Conservation (phyloP, 306 rosid genomes). For the Casuarina cunninghamiana region DNA sequence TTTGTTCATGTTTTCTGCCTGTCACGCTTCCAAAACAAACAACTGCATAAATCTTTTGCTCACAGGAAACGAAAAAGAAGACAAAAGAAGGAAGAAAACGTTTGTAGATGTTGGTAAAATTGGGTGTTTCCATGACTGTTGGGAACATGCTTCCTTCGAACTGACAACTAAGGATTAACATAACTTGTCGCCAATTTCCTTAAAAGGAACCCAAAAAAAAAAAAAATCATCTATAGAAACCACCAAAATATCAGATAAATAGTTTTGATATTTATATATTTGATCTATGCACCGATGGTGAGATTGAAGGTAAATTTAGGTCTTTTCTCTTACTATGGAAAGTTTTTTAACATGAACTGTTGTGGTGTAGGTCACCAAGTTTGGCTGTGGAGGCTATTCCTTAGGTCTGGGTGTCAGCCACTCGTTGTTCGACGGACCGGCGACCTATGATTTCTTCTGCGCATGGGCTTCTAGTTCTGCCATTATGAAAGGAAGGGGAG, state of each 20-base stretch:
- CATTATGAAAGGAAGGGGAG: constrained; percentile 26
- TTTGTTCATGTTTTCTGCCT: neutral
- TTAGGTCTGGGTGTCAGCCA: constrained; percentile 76
- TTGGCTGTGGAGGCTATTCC: constrained; percentile 80
- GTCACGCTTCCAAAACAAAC: neutral
- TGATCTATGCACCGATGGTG: neutral
- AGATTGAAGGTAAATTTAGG: neutral
- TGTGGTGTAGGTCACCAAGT: constrained; percentile 60
- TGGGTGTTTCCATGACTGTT: neutral
- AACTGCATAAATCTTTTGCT: neutral
- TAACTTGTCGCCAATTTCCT: constrained; percentile 1
- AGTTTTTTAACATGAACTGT: neutral
- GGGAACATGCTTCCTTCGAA: constrained; percentile 26
- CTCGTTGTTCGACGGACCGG: constrained; percentile 74
- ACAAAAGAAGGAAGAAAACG: neutral
- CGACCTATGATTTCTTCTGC: constrained; percentile 58
- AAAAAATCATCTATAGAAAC: neutral
- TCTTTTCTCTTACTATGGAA: neutral
- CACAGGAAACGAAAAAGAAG: neutral
- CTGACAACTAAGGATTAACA: neutral
- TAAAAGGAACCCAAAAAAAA: neutral
- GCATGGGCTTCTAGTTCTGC: constrained; percentile 74
- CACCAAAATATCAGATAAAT: neutral
- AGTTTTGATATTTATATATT: neutral
- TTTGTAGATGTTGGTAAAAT: neutral